Percentiles rank a stretch among this genome's conserved stretches.
These are phyloP conservation scores for Lodderomyces metapsilosis DNA, from an alignment of 1,139 yeast species.

Conservation along the genomic window DNA sequence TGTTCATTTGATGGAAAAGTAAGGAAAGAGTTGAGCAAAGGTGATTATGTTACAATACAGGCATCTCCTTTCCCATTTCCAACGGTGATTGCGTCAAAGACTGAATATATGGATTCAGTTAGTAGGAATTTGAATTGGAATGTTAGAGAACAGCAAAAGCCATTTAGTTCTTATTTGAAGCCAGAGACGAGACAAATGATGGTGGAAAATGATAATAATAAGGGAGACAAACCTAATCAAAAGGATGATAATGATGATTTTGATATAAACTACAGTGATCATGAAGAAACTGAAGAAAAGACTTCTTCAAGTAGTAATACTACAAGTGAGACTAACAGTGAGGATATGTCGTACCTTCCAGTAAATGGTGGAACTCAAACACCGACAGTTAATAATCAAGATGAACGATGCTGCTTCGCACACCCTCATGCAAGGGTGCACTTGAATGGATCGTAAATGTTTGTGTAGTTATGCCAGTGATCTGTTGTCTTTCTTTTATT, in stretches of 20 bases:
- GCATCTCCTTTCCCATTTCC: constrained; percentile 87
- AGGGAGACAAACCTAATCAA: constrained; percentile 6
- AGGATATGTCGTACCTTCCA: constrained; percentile 23
- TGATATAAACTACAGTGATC: constrained; percentile 30
- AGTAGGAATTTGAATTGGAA: constrained; percentile 87
- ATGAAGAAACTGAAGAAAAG: constrained; percentile 13
- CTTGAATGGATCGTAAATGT: constrained; percentile 16
- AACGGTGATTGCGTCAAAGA: constrained; percentile 70
- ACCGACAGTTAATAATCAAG: constrained; percentile 29
- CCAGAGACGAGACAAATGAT: constrained; percentile 12
- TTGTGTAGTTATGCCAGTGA: no score
- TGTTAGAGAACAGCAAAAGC: constrained; percentile 75
- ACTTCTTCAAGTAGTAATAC: constrained; percentile 11
- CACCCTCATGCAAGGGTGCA: constrained; percentile 40
- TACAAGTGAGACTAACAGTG: constrained; percentile 16
- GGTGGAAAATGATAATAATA: constrained; percentile 12
- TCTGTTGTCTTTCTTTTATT: background rate
- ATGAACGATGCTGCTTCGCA: constrained; percentile 38
- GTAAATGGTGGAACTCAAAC: constrained; percentile 29
- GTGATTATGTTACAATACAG: constrained; percentile 73
- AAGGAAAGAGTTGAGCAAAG: constrained; percentile 65
- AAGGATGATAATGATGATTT: constrained; percentile 23
- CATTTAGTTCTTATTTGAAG: constrained; percentile 39
- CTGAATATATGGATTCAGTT: constrained; percentile 81
- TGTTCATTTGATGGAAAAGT: constrained; percentile 87